phyloP scores from a whole-genome alignment of 2,329 filamentous ascomycete genomes.

The Pleoardoris graminearum region DNA sequence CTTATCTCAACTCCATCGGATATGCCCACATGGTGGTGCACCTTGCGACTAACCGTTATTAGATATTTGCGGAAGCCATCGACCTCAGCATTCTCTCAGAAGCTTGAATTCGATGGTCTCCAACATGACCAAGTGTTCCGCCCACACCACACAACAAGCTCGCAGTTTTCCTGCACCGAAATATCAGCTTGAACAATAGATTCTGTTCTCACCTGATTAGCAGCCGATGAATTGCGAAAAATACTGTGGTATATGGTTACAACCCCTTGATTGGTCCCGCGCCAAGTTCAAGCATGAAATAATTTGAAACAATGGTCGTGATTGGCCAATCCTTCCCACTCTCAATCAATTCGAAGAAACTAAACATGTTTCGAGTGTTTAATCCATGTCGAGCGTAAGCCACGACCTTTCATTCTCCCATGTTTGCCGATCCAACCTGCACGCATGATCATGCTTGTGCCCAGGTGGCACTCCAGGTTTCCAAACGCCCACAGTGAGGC shows the following conservation, averaged over 20 bases:
- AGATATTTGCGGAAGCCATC: background rate
- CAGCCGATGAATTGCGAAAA: background rate
- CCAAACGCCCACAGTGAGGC: slow-evolving; percentile 23
- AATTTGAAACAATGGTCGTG: slow-evolving; percentile 9
- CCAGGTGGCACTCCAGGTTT: slow-evolving; percentile 17
- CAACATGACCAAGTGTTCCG: too few species aligned
- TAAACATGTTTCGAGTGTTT: slow-evolving; percentile 36
- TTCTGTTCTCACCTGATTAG: background rate
- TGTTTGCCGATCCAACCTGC: background rate
- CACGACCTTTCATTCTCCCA: background rate
- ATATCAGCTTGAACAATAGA: too few species aligned
- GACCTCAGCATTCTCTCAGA: too few species aligned
- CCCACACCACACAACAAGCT: too few species aligned
- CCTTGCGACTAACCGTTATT: background rate
- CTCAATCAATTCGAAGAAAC: slow-evolving; percentile 19
- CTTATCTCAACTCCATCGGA: slow-evolving; percentile 17
- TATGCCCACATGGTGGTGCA: background rate
- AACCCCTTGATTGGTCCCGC: background rate
- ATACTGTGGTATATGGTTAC: too few species aligned
- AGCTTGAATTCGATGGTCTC: too few species aligned
- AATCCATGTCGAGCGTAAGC: background rate
- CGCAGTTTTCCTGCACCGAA: too few species aligned
- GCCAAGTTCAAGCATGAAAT: slow-evolving; percentile 10
- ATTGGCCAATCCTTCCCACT: slow-evolving; percentile 5
- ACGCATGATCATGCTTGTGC: slow-evolving; percentile 25